phyloP scores from a whole-genome alignment of 495 filamentous ascomycete species.

The Bombardia bombarda region DNA sequence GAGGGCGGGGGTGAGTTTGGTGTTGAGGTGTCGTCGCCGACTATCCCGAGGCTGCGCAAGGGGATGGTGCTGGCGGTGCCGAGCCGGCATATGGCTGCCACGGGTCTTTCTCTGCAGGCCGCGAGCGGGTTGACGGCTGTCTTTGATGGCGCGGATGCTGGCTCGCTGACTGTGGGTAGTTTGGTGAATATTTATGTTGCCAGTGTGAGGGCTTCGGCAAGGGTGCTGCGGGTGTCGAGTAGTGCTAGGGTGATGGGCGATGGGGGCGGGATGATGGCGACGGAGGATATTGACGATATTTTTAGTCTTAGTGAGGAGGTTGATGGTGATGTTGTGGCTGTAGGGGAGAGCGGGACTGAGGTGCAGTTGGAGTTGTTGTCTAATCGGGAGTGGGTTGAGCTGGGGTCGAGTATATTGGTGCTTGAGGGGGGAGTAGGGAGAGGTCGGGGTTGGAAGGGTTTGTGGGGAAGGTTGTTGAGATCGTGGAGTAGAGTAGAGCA shows the following conservation, averaged over 20 bases:
- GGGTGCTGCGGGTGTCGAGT: slow-evolving; percentile 44
- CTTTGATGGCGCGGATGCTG: slow-evolving; percentile 35
- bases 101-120: slow-evolving; percentile 42
- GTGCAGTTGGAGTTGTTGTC: slow-evolving; percentile 70
- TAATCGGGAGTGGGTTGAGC: slow-evolving; percentile 77
- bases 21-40: slow-evolving; percentile 9
- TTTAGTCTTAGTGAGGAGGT: slow-evolving; percentile 56
- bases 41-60: slow-evolving; percentile 54
- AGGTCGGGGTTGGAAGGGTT: slow-evolving; percentile 57
- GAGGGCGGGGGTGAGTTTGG: slow-evolving; percentile 8
- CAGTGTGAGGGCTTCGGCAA: slow-evolving; percentile 74
- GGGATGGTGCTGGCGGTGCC: slow-evolving; percentile 71
- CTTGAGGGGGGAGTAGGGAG: slow-evolving; percentile 49
- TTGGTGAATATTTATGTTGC: slow-evolving; percentile 77
- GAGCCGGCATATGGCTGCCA: slow-evolving; percentile 41
- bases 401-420: slow-evolving; percentile 70
- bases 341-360: slow-evolving; percentile 38
- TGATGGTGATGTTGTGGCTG: slow-evolving; percentile 29
- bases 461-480: slow-evolving; percentile 54
- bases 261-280: slow-evolving; percentile 14
- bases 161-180: slow-evolving; percentile 35
- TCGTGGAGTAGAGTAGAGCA: slow-evolving; percentile 45
- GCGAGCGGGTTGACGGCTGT: slow-evolving; percentile 45
- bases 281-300: slow-evolving; percentile 47
- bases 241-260: slow-evolving; percentile 10